phyloP scores from a whole-genome alignment of 345 rosid species.

The Jatropha curcas region DNA sequence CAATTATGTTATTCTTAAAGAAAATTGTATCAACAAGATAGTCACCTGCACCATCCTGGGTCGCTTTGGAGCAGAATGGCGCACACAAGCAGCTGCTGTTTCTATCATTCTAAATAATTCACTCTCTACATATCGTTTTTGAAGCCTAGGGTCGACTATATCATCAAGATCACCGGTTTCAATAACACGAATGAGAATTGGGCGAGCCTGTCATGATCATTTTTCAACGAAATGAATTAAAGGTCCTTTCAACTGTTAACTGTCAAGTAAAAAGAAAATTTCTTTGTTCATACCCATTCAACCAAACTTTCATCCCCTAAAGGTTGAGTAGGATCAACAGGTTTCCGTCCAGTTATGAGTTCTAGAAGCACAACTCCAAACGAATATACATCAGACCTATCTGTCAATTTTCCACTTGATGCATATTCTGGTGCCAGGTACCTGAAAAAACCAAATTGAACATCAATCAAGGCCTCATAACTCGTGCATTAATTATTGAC shows the following conservation, averaged over 20 bases:
- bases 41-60: slow-evolving; percentile 92
- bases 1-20: too few relatives aligned
- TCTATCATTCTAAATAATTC: slow-evolving; percentile 83
- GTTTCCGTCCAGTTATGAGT: slow-evolving; percentile 92
- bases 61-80: slow-evolving; percentile 86
- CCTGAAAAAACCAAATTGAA: slow-evolving; percentile 44
- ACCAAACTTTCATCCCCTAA: slow-evolving; percentile 97
- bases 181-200: slow-evolving; percentile 60
- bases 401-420: slow-evolving; percentile 89
- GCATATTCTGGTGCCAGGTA: slow-evolving; percentile 98
- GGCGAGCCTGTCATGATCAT: slow-evolving; percentile 65
- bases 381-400: slow-evolving; percentile 92
- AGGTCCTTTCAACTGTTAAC: too few relatives aligned
- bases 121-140: slow-evolving; percentile 64
- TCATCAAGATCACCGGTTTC: slow-evolving; percentile 69
- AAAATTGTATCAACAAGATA: background rate
- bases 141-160: slow-evolving; percentile 74
- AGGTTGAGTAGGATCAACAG: slow-evolving; percentile 78
- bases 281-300: slow-evolving; percentile 73
- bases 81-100: slow-evolving; percentile 93
- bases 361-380: slow-evolving; percentile 97
- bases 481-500: background rate
- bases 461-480: background rate
- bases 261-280: too few relatives aligned
- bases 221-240: too few relatives aligned